Base-by-base conservation (phyloP, 1,284 basidiomycete genomes). In the Anthracocystis panici-leucophaei region DNA sequence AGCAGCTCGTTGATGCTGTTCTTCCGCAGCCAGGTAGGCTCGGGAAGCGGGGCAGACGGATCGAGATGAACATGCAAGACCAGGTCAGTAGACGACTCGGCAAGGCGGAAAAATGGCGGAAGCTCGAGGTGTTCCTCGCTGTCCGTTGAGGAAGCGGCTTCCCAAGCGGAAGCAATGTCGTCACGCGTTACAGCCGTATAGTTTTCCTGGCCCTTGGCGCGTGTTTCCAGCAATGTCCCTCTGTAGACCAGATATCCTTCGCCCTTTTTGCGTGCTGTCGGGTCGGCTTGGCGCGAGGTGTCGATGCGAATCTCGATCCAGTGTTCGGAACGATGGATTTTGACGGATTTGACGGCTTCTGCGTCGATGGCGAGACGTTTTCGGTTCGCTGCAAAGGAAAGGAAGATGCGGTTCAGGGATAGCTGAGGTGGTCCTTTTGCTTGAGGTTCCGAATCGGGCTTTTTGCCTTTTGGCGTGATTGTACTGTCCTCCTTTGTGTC, bases 1-100 rank as follows among this genome's bases (percentile, higher is more conserved):
- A 97, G 87, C 93, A 94, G 97, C 52, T 95, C 93, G 77, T 95
- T 92, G 20, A 96, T 90, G 83, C 95, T 93, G 48, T 95, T 95
- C 4, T 92, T 92, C 85, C 93, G 93, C 49, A 95, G 92, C 96
- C 96, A 99, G 84, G 93, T 92, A 2, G 95, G 93, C 85, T 98
- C 95, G 10, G 59, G 65, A 31, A 97, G 87, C 0, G 95, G 95
- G 65, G 92, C 90, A 44, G 90, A 90, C 63, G 90, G 92, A 85
- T 98, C 95, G 61, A 98, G 89, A 85, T 52, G 35, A 10, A 78
- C 71, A 0, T 55, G 44, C 29, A 81, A 41, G 6, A 56, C 65
- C 46, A 79, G 27, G 3, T 62, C 60, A 0, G 46, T n/a, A 12
- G 45, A 33, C 1, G 52, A 21, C 12, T 40, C 31, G 41, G 35